Base-by-base conservation (phyloP, 805 yeast genomes). In the Hanseniaspora mollemarum region DNA sequence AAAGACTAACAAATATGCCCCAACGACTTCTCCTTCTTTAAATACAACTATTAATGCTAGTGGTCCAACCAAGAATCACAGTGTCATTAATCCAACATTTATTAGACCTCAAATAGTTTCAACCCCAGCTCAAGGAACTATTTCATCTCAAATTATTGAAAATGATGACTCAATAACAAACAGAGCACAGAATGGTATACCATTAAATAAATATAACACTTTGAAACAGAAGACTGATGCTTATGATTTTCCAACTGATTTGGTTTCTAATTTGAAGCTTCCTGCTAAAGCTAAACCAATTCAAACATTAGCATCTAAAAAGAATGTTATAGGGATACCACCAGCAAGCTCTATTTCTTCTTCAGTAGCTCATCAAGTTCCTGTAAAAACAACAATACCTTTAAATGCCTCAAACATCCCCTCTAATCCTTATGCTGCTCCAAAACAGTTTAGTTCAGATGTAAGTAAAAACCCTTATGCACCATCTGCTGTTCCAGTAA, bases 171-270 rank as follows among this genome's bases (percentile, higher is more conserved):
- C 60, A 39, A 42, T 63, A 24, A 64, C 6, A 32, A 28, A 12
- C 15, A 24, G 25, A 12, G 32, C 35, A 2, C 15, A 31, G n/a
- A 19, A 33, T 22, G n/a, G 9, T 33, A 38, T 50, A 26, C 46
- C 51, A 15, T 59, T 60, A 36, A 46, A 58, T 51, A 67, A 69
- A 43, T 59, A 77, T 16, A 69, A 68, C 49, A 65, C 63, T n/a
- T 68, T 68, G 36, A 79, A 80, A 62, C 73, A 74, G 57, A 80
- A 77, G 60, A 74, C 80, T n/a, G 86, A 81, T 65, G 87, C 87
- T 0, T 83, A 81, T 57, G 92, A 83, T 59, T 81, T 83, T 58
- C 90, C 90, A 1, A 66, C 69, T 19, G 77, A 71, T 41, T 60
- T 83, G 40, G 64, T 81, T 12, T 65, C 72, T 1, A 69, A 18